Percentiles rank a stretch among this genome's conserved stretches.
These are phyloP conservation scores for Neurospora crassa DNA, from an alignment of 2,329 filamentous ascomycete species.

Conservation along the genomic window DNA sequence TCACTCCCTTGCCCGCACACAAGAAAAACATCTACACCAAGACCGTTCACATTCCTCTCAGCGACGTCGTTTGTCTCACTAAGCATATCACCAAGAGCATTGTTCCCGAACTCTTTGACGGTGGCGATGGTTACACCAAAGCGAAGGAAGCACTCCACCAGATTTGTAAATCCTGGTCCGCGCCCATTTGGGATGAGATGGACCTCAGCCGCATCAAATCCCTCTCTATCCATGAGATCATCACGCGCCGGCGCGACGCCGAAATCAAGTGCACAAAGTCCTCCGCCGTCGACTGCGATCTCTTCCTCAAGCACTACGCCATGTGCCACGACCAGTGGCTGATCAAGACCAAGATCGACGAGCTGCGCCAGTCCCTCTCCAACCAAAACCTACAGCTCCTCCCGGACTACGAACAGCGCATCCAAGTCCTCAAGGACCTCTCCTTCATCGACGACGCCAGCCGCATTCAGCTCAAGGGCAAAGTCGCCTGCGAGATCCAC, in stretches of 20 bases:
- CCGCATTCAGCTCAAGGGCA: constrained; percentile 91
- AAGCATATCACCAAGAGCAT: constrained; percentile 52
- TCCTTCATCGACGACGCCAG: constrained; percentile 82
- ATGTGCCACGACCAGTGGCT: constrained; percentile 97
- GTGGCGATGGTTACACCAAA: constrained; percentile 35
- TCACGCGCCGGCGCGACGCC: constrained; percentile 60
- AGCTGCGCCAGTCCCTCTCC: constrained; percentile 80
- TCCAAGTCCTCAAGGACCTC: constrained; percentile 83
- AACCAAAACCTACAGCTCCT: constrained; percentile 94
- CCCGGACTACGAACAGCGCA: constrained; percentile 92
- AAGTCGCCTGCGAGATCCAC: constrained; percentile 96
- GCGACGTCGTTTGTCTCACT: constrained; percentile 78
- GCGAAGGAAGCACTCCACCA: constrained; percentile 61
- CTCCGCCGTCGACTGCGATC: constrained; percentile 58
- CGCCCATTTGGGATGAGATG: constrained; percentile 70
- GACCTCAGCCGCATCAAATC: constrained; percentile 77
- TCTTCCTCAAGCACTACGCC: constrained; percentile 86
- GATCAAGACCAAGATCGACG: constrained; percentile 84
- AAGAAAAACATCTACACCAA: constrained; percentile 60
- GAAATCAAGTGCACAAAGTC: constrained; percentile 54
- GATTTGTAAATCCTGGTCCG: constrained; percentile 65
- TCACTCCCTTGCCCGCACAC: constrained; percentile 57
- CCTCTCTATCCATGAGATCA: constrained; percentile 67
- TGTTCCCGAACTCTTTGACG: constrained; percentile 48
- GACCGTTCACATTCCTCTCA: constrained; percentile 59